phyloP scores from a whole-genome alignment of 2,329 filamentous ascomycete genomes.

The Claviceps sp. region DNA sequence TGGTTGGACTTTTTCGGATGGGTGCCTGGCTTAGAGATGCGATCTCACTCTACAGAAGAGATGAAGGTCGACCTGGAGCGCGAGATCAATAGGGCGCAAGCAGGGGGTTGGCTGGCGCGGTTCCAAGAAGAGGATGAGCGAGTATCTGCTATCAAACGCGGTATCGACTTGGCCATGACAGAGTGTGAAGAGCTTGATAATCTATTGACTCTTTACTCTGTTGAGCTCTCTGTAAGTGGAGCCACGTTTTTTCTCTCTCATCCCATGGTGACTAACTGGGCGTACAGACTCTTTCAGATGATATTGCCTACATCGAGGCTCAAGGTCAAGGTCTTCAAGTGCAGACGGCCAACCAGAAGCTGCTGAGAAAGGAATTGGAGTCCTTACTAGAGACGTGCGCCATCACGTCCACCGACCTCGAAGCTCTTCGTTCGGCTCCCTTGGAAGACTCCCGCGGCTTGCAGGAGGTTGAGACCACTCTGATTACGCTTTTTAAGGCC shows the following conservation, averaged over 20 bases:
- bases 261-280: conserved; percentile 7
- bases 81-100: conserved; percentile 81
- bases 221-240: conserved; percentile 70
- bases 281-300: conserved; percentile 72
- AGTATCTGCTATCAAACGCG: conserved; percentile 70
- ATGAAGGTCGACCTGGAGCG: conserved; percentile 73
- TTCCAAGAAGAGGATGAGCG: conserved; percentile 79
- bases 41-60: conserved; percentile 62
- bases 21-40: conserved; percentile 63
- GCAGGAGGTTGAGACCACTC: conserved; percentile 61
- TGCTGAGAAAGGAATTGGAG: conserved; percentile 80
- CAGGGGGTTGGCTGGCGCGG: conserved; percentile 80
- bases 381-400: conserved; percentile 83
- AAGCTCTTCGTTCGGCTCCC: conserved; percentile 58
- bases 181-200: conserved; percentile 97
- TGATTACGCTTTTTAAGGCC: conserved; percentile 78
- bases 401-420: conserved; percentile 63
- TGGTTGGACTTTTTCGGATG: conserved; percentile 81
- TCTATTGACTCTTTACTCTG: conserved; percentile 82
- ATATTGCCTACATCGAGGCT: conserved; percentile 93
- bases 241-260: neutral
- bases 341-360: conserved; percentile 91
- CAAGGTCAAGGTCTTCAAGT: conserved; percentile 95
- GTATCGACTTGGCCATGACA: conserved; percentile 79
- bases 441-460: conserved; percentile 59